Conservation (phyloP, 169 alveolate genomes). For the Plasmodium relictum region DNA sequence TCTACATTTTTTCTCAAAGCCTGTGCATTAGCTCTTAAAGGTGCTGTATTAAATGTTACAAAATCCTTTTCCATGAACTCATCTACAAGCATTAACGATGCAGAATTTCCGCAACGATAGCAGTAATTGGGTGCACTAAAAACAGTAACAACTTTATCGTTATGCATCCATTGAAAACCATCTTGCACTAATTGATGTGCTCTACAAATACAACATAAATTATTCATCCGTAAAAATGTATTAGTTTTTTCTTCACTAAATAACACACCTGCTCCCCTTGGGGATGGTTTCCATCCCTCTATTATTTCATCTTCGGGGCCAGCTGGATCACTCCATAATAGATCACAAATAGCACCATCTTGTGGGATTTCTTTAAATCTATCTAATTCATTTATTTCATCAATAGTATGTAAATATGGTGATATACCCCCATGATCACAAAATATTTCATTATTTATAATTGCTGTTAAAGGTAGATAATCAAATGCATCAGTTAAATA, state of each 20-base stretch:
- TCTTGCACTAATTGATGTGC: slow-evolving; percentile 98
- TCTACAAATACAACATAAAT: slow-evolving; percentile 95
- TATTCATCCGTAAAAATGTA: slow-evolving; percentile 93
- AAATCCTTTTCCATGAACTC: slow-evolving; percentile 93
- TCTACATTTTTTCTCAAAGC: slow-evolving; percentile 32
- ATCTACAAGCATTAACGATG: slow-evolving; percentile 96
- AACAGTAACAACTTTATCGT: slow-evolving; percentile 94
- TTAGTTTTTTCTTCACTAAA: slow-evolving; percentile 96
- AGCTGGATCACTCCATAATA: slow-evolving; percentile 99
- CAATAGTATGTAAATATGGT: slow-evolving; percentile 94
- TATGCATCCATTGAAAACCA: slow-evolving; percentile 94
- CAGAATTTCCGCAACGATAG: slow-evolving; percentile 96
- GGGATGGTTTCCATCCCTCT: slow-evolving; percentile 95
- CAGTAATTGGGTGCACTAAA: slow-evolving; percentile 98
- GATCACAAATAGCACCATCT: slow-evolving; percentile 99
- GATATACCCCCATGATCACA: slow-evolving; percentile 99
- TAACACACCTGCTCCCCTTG: slow-evolving; percentile 99
- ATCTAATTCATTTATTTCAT: slow-evolving; percentile 92
- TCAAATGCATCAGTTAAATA: slow-evolving; percentile 97
- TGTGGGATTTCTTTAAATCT: slow-evolving; percentile 95
- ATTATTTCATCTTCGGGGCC: slow-evolving; percentile 88
- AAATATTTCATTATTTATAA: slow-evolving; percentile 94
- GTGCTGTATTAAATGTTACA: slow-evolving; percentile 92
- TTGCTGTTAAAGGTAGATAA: slow-evolving; percentile 96
- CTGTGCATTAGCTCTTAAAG: slow-evolving; percentile 79